Base-by-base conservation (phyloP, 2,329 filamentous ascomycete genomes). In the Claviceps sp. region DNA sequence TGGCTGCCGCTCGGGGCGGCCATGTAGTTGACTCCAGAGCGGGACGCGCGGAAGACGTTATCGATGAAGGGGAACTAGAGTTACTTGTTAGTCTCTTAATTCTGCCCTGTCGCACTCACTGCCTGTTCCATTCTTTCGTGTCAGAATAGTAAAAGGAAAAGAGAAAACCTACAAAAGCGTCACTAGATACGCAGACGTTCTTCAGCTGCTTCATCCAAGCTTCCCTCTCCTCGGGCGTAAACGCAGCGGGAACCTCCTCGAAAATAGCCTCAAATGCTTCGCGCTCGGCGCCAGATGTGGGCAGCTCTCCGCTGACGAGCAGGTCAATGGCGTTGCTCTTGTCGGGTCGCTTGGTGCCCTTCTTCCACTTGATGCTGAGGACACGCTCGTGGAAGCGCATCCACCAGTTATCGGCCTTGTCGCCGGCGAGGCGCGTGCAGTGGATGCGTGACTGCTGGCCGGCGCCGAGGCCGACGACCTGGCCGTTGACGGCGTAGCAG, bases 341-440 rank as follows among this genome's bases (percentile, higher is more conserved):
- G 69, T 96, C 91, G 47, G 93, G 80, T 53, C 93, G 83, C 82
- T 97, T 97, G 65, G 86, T 88, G 62, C 93, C 91, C 74, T 93
- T 91, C 79, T 95, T 96, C 88, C 89, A 98, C 75, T 91, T 87
- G 67, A 98, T 85, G 64, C 75, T 77, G 48, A 97, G 78, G 13
- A 93, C 87, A 50, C 88, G 85, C 60, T 88, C 84, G 75, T 96
- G 87, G 82, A 97, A 97, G 63, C 93, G 86, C 77, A 98, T 86
- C 93, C 91, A 98, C 91, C 91, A 97, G 77, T 95, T 96, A 71
- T 98, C 93, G 48, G 90, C 88, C 78, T 98, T 98, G 76, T 97
- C 91, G 55, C 93, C 93, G 11, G 93, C 93, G 50, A 98, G 81
- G 59, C 93, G 85, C 43, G 93, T 98, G 81, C 93, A 98, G 78